Conservation (phyloP, 1,284 basidiomycete genomes). For the Bondarzewia mesenterica region DNA sequence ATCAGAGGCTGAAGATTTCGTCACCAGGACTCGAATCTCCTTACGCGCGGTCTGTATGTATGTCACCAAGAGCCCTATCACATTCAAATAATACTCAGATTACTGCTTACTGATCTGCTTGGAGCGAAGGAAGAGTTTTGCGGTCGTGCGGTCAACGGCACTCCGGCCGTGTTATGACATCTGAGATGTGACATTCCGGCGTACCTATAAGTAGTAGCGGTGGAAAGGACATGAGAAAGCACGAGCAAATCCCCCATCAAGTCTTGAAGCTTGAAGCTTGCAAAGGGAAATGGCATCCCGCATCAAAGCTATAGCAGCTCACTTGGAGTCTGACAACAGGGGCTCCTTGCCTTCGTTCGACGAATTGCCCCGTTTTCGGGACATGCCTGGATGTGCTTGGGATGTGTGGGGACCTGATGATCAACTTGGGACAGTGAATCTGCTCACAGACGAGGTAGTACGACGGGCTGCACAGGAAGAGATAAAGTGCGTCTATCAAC, state of each 20-base stretch:
- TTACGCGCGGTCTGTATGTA: neutral
- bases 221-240: no score
- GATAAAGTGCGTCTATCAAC: conserved; percentile 38
- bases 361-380: conserved; percentile 50
- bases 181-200: no score
- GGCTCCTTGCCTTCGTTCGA: conserved; percentile 45
- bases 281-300: neutral
- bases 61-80: neutral
- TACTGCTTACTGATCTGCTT: neutral
- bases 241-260: neutral
- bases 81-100: neutral
- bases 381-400: conserved; percentile 63
- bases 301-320: neutral
- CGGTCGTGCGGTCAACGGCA: no score
- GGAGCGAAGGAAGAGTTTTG: no score
- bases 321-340: neutral
- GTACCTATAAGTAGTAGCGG: no score
- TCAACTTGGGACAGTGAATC: conserved; percentile 63
- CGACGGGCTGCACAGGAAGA: conserved; percentile 53
- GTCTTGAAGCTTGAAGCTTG: no score
- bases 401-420: conserved; percentile 64
- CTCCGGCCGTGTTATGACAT: no score
- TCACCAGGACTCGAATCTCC: neutral
- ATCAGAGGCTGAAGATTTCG: conserved; percentile 44
- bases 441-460: conserved; percentile 59